A percentile compares a stretch with the other conserved stretches of the same genome.
Conservation (phyloP, 208 protist genomes). For the Entamoeba histolytica region DNA sequence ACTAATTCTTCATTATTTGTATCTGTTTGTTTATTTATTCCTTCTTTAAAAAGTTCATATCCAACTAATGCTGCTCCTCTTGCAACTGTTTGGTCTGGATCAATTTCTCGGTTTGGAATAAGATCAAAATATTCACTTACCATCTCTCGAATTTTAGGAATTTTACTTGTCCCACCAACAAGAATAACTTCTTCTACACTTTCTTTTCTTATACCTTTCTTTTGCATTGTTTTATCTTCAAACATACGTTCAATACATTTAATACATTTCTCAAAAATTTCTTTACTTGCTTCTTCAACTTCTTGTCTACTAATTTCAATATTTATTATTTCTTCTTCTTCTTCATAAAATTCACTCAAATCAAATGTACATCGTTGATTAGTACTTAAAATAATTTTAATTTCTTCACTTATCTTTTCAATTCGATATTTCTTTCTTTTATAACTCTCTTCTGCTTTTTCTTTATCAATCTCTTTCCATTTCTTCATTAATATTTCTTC, state of each 20-base stretch:
- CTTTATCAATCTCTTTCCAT: not conserved
- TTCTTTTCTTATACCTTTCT: constrained; percentile 44
- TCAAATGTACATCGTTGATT: constrained; percentile 58
- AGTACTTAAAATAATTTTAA: constrained; percentile 78
- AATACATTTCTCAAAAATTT: constrained; percentile 79
- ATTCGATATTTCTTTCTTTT: not conserved
- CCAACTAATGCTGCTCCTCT: constrained; percentile 87
- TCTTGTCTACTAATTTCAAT: constrained; percentile 70
- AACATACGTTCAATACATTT: constrained; percentile 66
- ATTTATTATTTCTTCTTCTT: constrained; percentile 53
- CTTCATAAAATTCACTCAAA: constrained; percentile 75
- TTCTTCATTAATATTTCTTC: constrained; percentile 2
- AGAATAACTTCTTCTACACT: constrained; percentile 83
- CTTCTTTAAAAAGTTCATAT: constrained; percentile 54
- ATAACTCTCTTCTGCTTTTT: constrained; percentile 27
- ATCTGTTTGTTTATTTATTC: constrained; percentile 61
- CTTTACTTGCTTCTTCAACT: constrained; percentile 84
- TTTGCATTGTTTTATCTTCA: constrained; percentile 57
- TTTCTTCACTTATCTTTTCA: constrained; percentile 49
- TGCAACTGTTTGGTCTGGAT: constrained; percentile 89
- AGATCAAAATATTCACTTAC: constrained; percentile 81
- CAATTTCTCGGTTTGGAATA: constrained; percentile 73
- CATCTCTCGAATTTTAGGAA: constrained; percentile 82
- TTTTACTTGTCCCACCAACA: constrained; percentile 74
- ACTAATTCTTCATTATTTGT: too few relatives aligned